Conservation (phyloP, 371 early-diverging fungal genomes). For the Haplosporangium sp. region DNA sequence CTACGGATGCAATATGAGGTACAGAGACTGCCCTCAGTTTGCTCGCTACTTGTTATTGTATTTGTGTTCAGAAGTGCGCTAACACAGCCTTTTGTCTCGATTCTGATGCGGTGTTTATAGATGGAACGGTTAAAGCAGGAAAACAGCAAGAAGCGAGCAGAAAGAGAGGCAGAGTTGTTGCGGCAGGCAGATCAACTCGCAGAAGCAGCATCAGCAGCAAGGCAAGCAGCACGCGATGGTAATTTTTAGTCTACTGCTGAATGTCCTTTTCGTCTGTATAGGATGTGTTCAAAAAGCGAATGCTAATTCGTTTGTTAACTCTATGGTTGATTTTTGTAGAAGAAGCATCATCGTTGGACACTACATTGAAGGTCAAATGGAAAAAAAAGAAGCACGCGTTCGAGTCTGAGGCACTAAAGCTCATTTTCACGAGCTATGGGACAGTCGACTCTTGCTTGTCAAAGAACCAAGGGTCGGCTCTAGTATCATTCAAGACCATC, state of each 20-base stretch:
- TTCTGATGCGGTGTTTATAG: slow-evolving; percentile 1
- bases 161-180: slow-evolving; percentile 37
- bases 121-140: slow-evolving; percentile 43
- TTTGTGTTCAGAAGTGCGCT: too few relatives aligned
- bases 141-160: slow-evolving; percentile 25
- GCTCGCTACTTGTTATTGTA: too few relatives aligned
- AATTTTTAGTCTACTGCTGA: background rate
- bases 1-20: slow-evolving; percentile 41
- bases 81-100: too few relatives aligned
- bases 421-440: slow-evolving; percentile 37
- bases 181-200: slow-evolving; percentile 35
- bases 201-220: slow-evolving; percentile 18
- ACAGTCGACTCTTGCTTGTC: slow-evolving; percentile 44
- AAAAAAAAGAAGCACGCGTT: slow-evolving; percentile 41
- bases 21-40: background rate
- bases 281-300: too few relatives aligned
- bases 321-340: slow-evolving; percentile 16
- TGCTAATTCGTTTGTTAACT: too few relatives aligned
- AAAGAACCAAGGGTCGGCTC: slow-evolving; percentile 38
- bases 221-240: slow-evolving; percentile 26
- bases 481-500: slow-evolving; percentile 35
- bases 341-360: slow-evolving; percentile 31
- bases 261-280: background rate
- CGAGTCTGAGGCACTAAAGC: slow-evolving; percentile 14
- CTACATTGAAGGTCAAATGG: slow-evolving; percentile 43